Conservation (phyloP, 257 asterid species). For the Solanum neorickii region DNA sequence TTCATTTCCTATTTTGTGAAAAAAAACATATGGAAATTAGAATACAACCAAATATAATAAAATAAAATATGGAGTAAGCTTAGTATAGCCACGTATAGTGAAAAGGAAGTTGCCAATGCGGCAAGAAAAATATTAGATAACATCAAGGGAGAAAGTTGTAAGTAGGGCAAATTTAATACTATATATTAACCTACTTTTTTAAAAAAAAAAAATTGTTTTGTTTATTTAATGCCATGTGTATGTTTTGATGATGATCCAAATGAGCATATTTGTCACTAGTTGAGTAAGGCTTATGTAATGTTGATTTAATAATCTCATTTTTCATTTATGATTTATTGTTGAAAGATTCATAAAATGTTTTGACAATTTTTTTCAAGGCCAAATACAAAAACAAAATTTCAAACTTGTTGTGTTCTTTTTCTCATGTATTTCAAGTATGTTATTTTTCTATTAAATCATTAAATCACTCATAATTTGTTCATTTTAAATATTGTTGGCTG, state of each 20-base stretch:
- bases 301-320: not conserved
- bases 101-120: not conserved
- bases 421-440: too few relatives aligned
- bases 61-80: not conserved
- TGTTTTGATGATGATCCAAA: not conserved
- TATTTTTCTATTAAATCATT: too few relatives aligned
- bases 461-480: too few relatives aligned
- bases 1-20: not conserved
- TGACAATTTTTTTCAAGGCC: too few relatives aligned
- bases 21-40: not conserved
- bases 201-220: not conserved
- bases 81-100: not conserved
- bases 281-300: not conserved
- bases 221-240: not conserved
- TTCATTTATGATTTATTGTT: not conserved
- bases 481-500: too few relatives aligned
- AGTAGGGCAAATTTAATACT: not conserved
- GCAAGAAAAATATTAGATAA: not conserved
- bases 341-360: not conserved
- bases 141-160: not conserved
- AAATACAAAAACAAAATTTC: too few relatives aligned
- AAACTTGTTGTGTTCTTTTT: too few relatives aligned
- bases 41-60: not conserved
- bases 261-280: not conserved
- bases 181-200: not conserved